Base-by-base conservation (phyloP, 306 rosid species). In the Malus orientalis region DNA sequence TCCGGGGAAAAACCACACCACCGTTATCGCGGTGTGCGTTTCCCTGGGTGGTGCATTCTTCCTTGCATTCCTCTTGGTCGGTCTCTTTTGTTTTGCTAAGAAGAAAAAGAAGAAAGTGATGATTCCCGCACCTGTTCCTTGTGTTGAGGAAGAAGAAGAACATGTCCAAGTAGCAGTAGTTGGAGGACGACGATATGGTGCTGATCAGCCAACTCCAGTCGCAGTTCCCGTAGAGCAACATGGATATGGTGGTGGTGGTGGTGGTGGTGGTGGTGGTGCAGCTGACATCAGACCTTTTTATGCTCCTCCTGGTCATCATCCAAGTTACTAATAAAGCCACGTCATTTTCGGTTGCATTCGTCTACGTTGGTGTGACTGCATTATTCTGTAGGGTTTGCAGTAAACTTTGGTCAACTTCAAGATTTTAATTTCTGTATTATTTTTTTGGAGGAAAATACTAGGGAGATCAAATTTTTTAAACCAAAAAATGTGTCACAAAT, bases 11-110 rank as follows among this genome's bases (percentile, higher is more conserved):
- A 67, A 79, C 69, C 84, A 69, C 82, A 89, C 87, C 54, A 88
- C 91, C 0, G 76, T 87, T 47, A 80, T 89, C 13, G 89, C 85
- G 0, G 91, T 84, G 13, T 87, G 89, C 16, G 91, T 65, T 47
- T 87, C 93, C 4, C 77, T 80, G 0, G 93, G 93, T 0, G 86
- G 89, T 22, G 74, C 33, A 13, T 12, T 76, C 63, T 76, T 87
- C 69, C n/a, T 89, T 11, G 91, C 87, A 15, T 85, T 89, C 67
- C 84, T 89, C 44, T 18, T 84, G 5, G 79, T 71, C 19, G 91
- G 82, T 16, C 74, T 84, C 59, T 76, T 87, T 54, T 89, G 85
- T 62, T 75, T 85, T 2, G 89, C 91, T 11, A 87, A 81, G 77
- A 81, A 60, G 71, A 89, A 76, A 64, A 84, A 80, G 82, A 89